A percentile compares a stretch with the other conserved stretches of the same genome.
phyloP scores from a whole-genome alignment of 1,284 basidiomycete species.

The Trichosporon faecale region DNA sequence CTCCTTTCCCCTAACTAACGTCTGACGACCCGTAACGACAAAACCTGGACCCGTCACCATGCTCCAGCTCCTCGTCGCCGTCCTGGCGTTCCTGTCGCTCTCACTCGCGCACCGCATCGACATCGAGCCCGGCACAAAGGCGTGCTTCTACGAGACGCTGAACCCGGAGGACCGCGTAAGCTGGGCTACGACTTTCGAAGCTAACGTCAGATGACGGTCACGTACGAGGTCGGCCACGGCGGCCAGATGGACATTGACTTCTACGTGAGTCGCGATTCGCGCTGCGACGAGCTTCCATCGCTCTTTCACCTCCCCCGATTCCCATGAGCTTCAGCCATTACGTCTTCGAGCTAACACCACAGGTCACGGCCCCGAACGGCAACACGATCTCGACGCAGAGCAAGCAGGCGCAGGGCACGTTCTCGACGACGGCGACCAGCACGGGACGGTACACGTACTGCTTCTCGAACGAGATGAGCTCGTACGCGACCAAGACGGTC shows the following conservation, averaged over 20 bases:
- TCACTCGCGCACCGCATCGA: slow-evolving; percentile 56
- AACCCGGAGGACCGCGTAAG: slow-evolving; percentile 86
- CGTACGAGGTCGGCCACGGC: slow-evolving; percentile 89
- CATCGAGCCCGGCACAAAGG: slow-evolving; percentile 72
- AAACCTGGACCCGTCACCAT: background rate
- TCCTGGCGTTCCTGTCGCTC: slow-evolving; percentile 29
- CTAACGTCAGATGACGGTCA: slow-evolving; percentile 85
- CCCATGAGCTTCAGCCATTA: no score
- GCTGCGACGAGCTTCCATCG: background rate
- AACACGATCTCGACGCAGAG: slow-evolving; percentile 71
- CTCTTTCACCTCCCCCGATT: background rate
- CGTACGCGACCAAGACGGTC: slow-evolving; percentile 89
- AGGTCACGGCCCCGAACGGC: slow-evolving; percentile 76
- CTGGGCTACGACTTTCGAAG: background rate
- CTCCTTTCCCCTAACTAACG: background rate
- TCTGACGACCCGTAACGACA: slow-evolving; percentile 10
- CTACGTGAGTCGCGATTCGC: slow-evolving; percentile 60
- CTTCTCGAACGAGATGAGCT: slow-evolving; percentile 97
- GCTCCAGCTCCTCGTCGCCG: slow-evolving; percentile 18
- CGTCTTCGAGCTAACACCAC: background rate
- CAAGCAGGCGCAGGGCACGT: slow-evolving; percentile 83
- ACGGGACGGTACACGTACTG: slow-evolving; percentile 93
- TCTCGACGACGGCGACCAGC: slow-evolving; percentile 77
- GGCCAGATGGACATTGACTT: slow-evolving; percentile 97
- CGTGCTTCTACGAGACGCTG: slow-evolving; percentile 98